These are phyloP conservation scores for Fusarium verticillioides DNA, from an alignment of 2,329 filamentous ascomycete species.

Conservation along the genomic window DNA sequence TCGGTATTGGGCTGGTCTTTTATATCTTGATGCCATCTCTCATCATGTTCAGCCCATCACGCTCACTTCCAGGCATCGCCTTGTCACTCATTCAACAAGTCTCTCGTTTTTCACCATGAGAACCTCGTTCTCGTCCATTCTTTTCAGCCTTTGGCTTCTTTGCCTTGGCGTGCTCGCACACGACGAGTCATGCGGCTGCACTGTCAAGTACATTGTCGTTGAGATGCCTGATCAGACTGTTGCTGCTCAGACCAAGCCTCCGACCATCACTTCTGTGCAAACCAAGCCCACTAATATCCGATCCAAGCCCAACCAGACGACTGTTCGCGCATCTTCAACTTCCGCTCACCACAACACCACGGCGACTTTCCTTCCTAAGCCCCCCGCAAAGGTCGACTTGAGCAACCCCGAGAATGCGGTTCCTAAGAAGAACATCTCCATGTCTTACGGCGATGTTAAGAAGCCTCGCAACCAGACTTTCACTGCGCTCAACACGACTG, in stretches of 20 bases:
- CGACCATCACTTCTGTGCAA: neutral
- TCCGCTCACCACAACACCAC: slow-evolving; percentile 6
- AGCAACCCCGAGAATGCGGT: slow-evolving; percentile 7
- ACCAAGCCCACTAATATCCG: neutral
- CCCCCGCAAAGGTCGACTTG: neutral
- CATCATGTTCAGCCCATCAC: neutral
- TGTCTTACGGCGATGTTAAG: slow-evolving; percentile 6
- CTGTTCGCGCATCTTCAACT: neutral
- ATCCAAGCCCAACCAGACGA: slow-evolving; percentile 2
- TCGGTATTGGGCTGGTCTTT: neutral
- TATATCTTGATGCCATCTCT: slow-evolving; percentile 4
- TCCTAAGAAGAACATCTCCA: slow-evolving; percentile 10
- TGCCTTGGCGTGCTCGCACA: neutral
- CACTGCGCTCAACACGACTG: neutral
- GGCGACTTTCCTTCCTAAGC: slow-evolving; percentile 7
- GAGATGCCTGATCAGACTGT: slow-evolving; percentile 3
- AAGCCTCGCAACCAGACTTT: slow-evolving; percentile 11
- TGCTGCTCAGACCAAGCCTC: neutral
- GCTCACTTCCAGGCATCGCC: neutral
- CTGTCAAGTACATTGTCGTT: slow-evolving; percentile 17
- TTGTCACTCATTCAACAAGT: slow-evolving; percentile 8
- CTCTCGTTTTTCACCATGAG: slow-evolving; percentile 5
- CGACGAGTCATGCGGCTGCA: slow-evolving; percentile 19
- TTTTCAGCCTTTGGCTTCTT: slow-evolving; percentile 19
- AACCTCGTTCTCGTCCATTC: slow-evolving; percentile 23